phyloP scores from a whole-genome alignment of 2,329 filamentous ascomycete species.

The Colletotrichum sp. region DNA sequence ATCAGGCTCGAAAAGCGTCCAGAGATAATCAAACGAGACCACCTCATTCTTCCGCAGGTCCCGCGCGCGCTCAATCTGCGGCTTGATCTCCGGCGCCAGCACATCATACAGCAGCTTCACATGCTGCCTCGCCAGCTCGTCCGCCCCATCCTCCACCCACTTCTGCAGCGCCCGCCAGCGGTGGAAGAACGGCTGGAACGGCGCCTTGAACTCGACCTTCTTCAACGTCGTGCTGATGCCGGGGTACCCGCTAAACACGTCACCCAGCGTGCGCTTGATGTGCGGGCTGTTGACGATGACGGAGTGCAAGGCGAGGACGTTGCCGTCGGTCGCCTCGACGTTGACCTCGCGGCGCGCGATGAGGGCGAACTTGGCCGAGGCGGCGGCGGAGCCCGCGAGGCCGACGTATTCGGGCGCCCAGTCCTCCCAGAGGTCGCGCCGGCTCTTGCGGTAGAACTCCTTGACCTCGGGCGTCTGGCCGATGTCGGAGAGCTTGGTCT shows the following conservation, averaged over 20 bases:
- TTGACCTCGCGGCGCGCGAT: not conserved
- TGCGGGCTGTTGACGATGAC: not conserved
- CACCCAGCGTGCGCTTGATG: not conserved
- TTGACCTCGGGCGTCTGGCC: not conserved
- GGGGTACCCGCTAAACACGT: not conserved
- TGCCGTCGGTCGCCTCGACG: not conserved
- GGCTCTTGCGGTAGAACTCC: not conserved
- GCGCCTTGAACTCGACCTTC: not conserved
- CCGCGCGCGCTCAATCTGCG: not conserved
- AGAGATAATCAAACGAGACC: not conserved
- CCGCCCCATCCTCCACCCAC: rapidly evolving
- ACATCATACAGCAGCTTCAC: not conserved
- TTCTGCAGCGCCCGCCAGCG: not conserved
- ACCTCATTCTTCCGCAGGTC: not conserved
- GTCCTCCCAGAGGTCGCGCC: not conserved
- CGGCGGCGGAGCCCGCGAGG: not conserved
- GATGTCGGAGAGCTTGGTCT: not conserved
- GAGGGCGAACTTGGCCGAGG: not conserved
- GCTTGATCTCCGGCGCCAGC: not conserved
- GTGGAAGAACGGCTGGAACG: not conserved
- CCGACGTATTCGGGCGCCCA: not conserved
- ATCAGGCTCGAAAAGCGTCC: not conserved
- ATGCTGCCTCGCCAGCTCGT: not conserved
- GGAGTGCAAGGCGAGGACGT: not conserved
- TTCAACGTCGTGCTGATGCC: not conserved